These are phyloP conservation scores for Papiliotrema fonsecae DNA, from an alignment of 1,284 basidiomycete species.

Conservation along the genomic window DNA sequence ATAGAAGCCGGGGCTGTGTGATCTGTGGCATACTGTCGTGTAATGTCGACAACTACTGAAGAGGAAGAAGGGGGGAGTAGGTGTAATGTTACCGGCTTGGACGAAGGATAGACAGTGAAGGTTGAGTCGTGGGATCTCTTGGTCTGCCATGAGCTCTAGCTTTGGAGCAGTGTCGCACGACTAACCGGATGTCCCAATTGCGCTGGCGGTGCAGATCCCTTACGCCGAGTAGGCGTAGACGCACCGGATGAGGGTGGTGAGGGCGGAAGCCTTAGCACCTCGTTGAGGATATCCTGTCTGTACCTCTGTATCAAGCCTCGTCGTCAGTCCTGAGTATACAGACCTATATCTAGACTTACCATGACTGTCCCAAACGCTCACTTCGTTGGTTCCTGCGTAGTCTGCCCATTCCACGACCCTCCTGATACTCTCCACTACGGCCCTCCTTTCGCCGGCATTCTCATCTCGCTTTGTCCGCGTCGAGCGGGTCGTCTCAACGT, in stretches of 20 bases:
- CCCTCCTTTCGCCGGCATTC: not conserved
- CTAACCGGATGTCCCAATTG: too few relatives aligned
- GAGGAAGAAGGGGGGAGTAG: not conserved
- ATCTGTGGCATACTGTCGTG: not conserved
- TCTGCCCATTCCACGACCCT: constrained; percentile 19
- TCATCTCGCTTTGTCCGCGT: not conserved
- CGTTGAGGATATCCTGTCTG: not conserved
- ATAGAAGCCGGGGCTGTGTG: not conserved
- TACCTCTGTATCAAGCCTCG: not conserved
- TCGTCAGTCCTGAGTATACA: not conserved
- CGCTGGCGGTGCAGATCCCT: too few relatives aligned
- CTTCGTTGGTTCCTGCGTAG: constrained; percentile 16
- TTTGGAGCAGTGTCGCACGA: too few relatives aligned
- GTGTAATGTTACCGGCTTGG: not conserved
- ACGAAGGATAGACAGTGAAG: not conserved
- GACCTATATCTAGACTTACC: constrained; percentile 11
- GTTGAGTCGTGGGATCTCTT: not conserved
- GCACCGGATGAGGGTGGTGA: not conserved
- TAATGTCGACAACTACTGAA: not conserved
- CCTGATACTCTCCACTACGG: constrained; percentile 14
- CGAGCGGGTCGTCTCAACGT: not conserved
- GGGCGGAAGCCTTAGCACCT: not conserved
- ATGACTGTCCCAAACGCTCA: constrained; percentile 25
- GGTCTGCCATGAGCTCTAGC: not conserved
- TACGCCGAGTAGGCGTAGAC: not conserved